A percentile compares a stretch with the other conserved stretches of the same genome.
Evolutionary conservation across 208 protist genomes (phyloP).

Genomic region (Crithidia bombi): DNA sequence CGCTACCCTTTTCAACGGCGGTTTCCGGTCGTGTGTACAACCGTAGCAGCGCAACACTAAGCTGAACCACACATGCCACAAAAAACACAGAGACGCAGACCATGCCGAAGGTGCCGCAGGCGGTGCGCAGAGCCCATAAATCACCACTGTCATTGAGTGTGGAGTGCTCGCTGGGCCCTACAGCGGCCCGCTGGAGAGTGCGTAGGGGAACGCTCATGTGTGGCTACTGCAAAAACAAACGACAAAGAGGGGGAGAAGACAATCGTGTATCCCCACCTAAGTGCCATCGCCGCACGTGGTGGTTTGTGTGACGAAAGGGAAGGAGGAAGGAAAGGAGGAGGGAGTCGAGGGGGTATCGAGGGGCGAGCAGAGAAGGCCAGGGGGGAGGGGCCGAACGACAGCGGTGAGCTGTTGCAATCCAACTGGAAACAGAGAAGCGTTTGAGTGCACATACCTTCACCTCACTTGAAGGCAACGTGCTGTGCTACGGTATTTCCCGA

Average conservation of each 20-base stretch:
- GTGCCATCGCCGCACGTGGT: too few relatives aligned
- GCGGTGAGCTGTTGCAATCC: too few relatives aligned
- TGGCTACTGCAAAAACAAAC: background rate
- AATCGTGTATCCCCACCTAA: too few relatives aligned
- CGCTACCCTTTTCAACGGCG: background rate
- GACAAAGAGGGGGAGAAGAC: background rate
- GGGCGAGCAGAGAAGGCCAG: too few relatives aligned
- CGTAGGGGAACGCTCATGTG: background rate
- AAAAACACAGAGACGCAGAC: slow-evolving; percentile 30
- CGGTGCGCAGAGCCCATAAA: slow-evolving; percentile 23
- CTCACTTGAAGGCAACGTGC: too few relatives aligned
- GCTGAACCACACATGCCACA: slow-evolving; percentile 24
- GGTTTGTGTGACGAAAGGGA: too few relatives aligned
- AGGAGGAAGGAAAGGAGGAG: too few relatives aligned
- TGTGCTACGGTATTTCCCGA: too few relatives aligned
- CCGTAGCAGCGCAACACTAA: slow-evolving; percentile 10
- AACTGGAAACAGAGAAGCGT: too few relatives aligned
- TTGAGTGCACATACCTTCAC: too few relatives aligned
- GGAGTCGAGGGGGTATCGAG: too few relatives aligned
- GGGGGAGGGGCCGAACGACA: too few relatives aligned
- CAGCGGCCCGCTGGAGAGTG: background rate
- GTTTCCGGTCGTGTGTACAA: slow-evolving; percentile 7
- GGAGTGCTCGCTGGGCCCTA: background rate
- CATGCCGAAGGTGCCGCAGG: slow-evolving; percentile 33
- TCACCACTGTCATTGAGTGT: slow-evolving; percentile 25